These are phyloP conservation scores for Meira nashicola DNA, from an alignment of 1,284 basidiomycete genomes.

Conservation along the genomic window DNA sequence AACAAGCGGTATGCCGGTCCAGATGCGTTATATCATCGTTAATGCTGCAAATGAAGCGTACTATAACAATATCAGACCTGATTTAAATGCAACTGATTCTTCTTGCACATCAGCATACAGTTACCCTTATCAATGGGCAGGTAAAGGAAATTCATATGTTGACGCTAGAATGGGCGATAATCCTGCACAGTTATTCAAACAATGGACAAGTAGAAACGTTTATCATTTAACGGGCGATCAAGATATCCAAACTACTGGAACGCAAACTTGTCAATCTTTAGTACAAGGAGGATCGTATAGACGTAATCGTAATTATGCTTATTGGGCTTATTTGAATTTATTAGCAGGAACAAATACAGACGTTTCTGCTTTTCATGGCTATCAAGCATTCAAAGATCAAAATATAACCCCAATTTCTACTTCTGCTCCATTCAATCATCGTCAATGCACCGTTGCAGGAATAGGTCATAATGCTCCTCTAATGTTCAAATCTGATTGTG, in stretches of 20 bases:
- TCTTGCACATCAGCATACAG: neutral
- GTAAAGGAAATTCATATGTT: neutral
- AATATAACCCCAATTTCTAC: neutral
- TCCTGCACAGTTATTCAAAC: neutral
- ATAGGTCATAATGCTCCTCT: neutral
- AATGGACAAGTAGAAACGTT: neutral
- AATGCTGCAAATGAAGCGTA: slow-evolving; percentile 33
- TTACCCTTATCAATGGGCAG: neutral
- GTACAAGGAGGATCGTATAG: neutral
- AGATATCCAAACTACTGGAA: slow-evolving; percentile 3
- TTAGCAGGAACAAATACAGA: slow-evolving; percentile 14
- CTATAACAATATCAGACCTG: slow-evolving; percentile 26
- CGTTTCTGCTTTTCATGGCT: neutral
- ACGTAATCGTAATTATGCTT: neutral
- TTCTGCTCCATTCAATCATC: neutral
- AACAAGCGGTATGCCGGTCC: slow-evolving; percentile 9
- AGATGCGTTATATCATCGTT: slow-evolving; percentile 23
- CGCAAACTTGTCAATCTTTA: neutral
- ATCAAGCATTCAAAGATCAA: neutral
- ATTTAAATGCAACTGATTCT: neutral
- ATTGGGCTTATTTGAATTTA: neutral
- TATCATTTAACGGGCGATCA: neutral
- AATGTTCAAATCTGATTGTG: neutral
- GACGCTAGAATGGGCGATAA: neutral
- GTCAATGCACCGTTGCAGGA: neutral